These are phyloP conservation scores for Lactarius hengduanensis DNA, from an alignment of 768 basidiomycete species.

Conservation along the genomic window DNA sequence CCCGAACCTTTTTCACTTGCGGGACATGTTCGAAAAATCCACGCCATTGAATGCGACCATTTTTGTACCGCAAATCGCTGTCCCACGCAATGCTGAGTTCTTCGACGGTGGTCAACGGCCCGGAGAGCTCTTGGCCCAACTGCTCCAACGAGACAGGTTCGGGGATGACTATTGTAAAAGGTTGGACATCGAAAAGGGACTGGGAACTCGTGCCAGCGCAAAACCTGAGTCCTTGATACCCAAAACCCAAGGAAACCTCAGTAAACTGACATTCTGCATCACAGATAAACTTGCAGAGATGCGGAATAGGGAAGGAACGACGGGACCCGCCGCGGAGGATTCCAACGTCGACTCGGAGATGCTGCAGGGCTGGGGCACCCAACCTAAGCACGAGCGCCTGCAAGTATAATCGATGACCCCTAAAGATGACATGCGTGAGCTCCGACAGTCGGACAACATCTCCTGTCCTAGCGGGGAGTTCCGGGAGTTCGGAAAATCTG, in stretches of 20 bases:
- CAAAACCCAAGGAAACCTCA: neutral
- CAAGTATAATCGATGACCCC: neutral
- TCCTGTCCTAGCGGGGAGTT: too few relatives aligned
- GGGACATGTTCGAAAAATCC: neutral
- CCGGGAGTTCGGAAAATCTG: too few relatives aligned
- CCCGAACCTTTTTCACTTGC: neutral
- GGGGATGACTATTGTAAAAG: neutral
- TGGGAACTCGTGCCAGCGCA: neutral
- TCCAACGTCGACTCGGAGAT: neutral
- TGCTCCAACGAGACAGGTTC: neutral
- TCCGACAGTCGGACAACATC: neutral
- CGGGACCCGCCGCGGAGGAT: neutral
- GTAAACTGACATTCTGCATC: neutral
- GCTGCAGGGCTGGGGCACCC: conserved; percentile 4
- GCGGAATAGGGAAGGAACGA: neutral
- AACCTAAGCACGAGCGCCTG: neutral
- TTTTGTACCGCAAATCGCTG: neutral
- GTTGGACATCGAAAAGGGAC: neutral
- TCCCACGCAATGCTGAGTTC: neutral
- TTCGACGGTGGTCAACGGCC: neutral
- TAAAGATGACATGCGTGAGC: neutral
- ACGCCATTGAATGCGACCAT: neutral
- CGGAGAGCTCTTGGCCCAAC: neutral
- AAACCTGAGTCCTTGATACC: neutral
- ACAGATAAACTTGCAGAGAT: neutral